A percentile compares a stretch with the other conserved stretches of the same genome.
phyloP scores from a whole-genome alignment of 2,329 filamentous ascomycete genomes.

The Alternaria sp. region DNA sequence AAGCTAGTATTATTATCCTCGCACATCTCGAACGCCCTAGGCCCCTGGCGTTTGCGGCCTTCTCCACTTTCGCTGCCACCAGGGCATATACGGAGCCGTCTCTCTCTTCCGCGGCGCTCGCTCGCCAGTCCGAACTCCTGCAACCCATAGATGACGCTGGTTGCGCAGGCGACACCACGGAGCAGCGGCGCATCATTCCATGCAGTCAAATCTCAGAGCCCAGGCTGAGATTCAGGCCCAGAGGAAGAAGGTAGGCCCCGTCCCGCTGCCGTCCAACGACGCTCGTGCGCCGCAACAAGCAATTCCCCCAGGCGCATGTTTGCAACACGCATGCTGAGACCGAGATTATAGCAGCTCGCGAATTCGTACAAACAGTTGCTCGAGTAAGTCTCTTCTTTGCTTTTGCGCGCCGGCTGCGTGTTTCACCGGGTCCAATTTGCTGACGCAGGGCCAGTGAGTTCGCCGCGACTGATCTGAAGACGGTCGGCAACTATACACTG shows the following conservation, averaged over 20 bases:
- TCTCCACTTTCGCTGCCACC: conserved; percentile 14
- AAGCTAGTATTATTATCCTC: conserved; percentile 11
- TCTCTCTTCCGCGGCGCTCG: conserved; percentile 26
- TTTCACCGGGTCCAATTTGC: conserved; percentile 10
- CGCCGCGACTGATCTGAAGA: conserved; percentile 85
- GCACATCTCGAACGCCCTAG: conserved; percentile 17
- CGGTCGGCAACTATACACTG: conserved; percentile 92
- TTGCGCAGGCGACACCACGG: conserved; percentile 32
- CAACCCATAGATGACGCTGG: conserved; percentile 45
- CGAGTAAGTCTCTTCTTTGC: conserved; percentile 67
- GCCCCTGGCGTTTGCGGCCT: conserved; percentile 33
- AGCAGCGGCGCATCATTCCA: conserved; percentile 45
- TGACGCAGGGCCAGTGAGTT: conserved; percentile 74
- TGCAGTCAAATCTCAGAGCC: conserved; percentile 55
- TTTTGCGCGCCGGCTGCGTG: conserved; percentile 7
- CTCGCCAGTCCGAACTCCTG: conserved; percentile 26
- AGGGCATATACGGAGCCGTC: conserved; percentile 11
- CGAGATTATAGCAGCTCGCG: conserved; percentile 71
- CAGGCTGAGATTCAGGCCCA: conserved; percentile 65
- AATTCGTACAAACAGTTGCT: conserved; percentile 96
- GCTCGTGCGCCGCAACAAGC: conserved; percentile 11
- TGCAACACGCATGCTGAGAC: conserved; percentile 7
- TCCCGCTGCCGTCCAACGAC: background rate
- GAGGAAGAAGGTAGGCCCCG: conserved; percentile 62
- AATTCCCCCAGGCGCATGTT: conserved; percentile 4